Base-by-base conservation (phyloP, 257 asterid species). In the Solanum sejunctum region DNA sequence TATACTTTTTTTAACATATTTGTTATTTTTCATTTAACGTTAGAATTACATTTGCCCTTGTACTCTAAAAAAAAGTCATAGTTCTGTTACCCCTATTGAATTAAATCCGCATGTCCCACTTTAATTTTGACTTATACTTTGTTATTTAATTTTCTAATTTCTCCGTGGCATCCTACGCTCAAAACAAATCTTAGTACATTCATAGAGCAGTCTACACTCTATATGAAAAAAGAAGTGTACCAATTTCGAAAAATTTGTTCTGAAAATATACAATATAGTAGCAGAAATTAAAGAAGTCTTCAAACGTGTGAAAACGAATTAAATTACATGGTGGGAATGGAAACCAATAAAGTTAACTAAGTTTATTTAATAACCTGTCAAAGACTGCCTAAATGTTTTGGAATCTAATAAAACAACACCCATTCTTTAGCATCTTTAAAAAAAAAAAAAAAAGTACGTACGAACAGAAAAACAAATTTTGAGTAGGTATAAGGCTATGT, bases 221-320 rank as follows among this genome's bases (percentile, higher is more conserved):
- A 51, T 73, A 60, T 5, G 5, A n/a, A 32, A 64, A 56, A 85
- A 82, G 84, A 85, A 82, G 86, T 70, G 87, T 54, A 72, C 69
- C 66, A 81, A 73, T 69, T 81, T 87, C 75, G n/a, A 28, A 66
- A 66, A 15, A 1, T 32, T 66, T 7, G 57, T 49, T 18, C 83
- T 55, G 45, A 82, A 82, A 61, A 6, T 45, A 21, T 82, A 58
- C 16, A 66, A 32, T 15, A 15, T 45, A 43, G 52, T 39, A 39
- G 39, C 58, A 82, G 17, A 41, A 64, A 82, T 18, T 12, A 82
- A 12, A 47, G 41, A 28, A 20, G n/a, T 78, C 85, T 82, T 58
- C 85, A 82, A 45, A 77, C 63, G 85, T 82, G 85, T 82, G 84
- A 82, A 82, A 58, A 64, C 57, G n/a, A 39, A 36, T 36, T 4